Evolutionary conservation across 1,139 yeast species (phyloP), one percentile per base, ranked within the genome.

Genomic region (Yamadazyma pseudoaaseri): DNA sequence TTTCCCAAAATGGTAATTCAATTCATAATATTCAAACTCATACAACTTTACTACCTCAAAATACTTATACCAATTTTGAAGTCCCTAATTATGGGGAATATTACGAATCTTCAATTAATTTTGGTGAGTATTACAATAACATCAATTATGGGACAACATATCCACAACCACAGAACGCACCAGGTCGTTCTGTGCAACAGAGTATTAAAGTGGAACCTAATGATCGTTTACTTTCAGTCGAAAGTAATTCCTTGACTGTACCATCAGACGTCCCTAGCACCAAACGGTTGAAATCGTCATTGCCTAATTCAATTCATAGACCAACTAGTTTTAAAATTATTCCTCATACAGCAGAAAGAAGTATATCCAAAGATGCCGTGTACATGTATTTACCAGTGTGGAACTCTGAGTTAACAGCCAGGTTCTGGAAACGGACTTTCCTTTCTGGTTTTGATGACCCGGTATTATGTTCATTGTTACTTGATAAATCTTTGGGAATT

Each of bases 401-500:
- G 63, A 47, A 44, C 20, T 34, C 39, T n/a, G 36, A 43, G 7
- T 44, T 48, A 17, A 35, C 46, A n/a, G 40, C 45, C 17, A 34
- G 37, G 14, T 49, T 66, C 24, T 65, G 70, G 70, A 38, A 47
- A n/a, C 20, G 28, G 2, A 11, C 38, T 6, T 37, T 44, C 20
- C 17, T 13, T 2, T 16, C 30, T 3, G 31, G 46, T 11, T 21
- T 27, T 11, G 13, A 22, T 13, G 39, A 38, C 14, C 37, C 39
- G 0, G 51, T 64, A 6, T 59, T 53, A 34, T 51, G 56, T 35
- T 58, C 58, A 27, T 66, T 65, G 37, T 58, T 67, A 38, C 54
- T 67, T 49, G 73, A 67, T 37, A 55, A 67, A 30, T 54, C 70
- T 0, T 49, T 66, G 28, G 67, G 62, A 34, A 53, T 63, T 3